A percentile compares a stretch with the other conserved stretches of the same genome.
phyloP scores from a whole-genome alignment of 1,284 basidiomycete species.

The Apiotrichum domesticum region DNA sequence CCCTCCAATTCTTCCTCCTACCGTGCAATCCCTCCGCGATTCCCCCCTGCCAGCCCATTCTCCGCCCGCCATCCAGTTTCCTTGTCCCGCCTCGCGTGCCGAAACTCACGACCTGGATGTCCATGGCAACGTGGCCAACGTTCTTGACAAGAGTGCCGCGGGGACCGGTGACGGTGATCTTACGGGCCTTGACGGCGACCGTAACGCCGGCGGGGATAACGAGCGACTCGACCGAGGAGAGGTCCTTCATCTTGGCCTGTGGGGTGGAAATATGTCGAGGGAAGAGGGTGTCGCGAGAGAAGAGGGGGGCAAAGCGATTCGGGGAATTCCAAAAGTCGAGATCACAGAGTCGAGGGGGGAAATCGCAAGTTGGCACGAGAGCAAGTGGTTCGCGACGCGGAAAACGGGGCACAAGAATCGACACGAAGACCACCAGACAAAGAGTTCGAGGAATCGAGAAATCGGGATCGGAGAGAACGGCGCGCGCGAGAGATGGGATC shows the following conservation, averaged over 20 bases:
- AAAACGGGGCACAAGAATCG: not conserved
- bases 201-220: conserved; percentile 79
- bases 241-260: conserved; percentile 48
- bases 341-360: not conserved
- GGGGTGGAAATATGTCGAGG: not conserved
- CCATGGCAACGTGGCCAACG: conserved; percentile 93
- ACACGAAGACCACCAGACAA: not conserved
- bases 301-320: not conserved
- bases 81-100: not conserved
- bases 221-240: conserved; percentile 67
- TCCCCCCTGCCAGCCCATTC: not conserved
- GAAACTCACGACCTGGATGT: conserved; percentile 70
- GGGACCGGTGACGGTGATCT: conserved; percentile 83
- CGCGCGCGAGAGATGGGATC: not conserved
- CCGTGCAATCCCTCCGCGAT: too few relatives aligned
- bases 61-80: not conserved
- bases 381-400: not conserved
- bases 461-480: not conserved
- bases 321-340: not conserved
- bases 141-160: conserved; percentile 85
- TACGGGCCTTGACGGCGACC: conserved; percentile 77
- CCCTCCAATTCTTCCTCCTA: too few relatives aligned
- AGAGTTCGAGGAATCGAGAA: too few relatives aligned
- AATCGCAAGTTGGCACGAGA: not conserved
- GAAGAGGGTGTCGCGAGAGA: not conserved